Evolutionary conservation across 2,329 filamentous ascomycete genomes (phyloP).

Genomic region (Pseudofabraea citricarpa): DNA sequence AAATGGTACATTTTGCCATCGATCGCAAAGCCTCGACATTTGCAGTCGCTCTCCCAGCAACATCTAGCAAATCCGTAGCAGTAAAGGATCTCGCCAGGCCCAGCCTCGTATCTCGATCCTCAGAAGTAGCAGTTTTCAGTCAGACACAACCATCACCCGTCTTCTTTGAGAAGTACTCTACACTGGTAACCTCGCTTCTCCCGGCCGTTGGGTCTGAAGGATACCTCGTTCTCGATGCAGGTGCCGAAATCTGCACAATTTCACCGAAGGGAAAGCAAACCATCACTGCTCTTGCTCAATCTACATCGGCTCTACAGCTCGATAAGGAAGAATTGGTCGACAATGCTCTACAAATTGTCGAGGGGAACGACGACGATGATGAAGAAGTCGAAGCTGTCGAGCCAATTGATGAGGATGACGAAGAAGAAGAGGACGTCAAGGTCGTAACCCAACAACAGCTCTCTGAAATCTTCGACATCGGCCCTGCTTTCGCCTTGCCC

Average conservation of each 20-base stretch:
- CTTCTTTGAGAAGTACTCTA: conserved; percentile 50
- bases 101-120: conserved; percentile 38
- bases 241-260: conserved; percentile 64
- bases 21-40: conserved; percentile 62
- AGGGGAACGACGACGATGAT: conserved; percentile 28
- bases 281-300: conserved; percentile 46
- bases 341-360: conserved; percentile 13
- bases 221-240: conserved; percentile 72
- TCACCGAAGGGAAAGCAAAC: conserved; percentile 54
- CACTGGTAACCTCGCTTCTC: conserved; percentile 61
- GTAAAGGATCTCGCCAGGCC: background rate
- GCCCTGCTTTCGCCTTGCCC: conserved; percentile 63
- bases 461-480: conserved; percentile 64
- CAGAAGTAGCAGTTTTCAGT: conserved; percentile 60
- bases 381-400: conserved; percentile 33
- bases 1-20: conserved; percentile 64
- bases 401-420: conserved; percentile 36
- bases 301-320: conserved; percentile 41
- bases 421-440: conserved; percentile 49
- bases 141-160: conserved; percentile 54
- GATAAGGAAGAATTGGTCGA: conserved; percentile 25
- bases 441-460: conserved; percentile 66
- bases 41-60: conserved; percentile 50
- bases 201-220: conserved; percentile 61
- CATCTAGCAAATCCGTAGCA: too few relatives aligned